Base-by-base conservation (phyloP, 257 asterid genomes). In the Salvia miltiorrhiza region DNA sequence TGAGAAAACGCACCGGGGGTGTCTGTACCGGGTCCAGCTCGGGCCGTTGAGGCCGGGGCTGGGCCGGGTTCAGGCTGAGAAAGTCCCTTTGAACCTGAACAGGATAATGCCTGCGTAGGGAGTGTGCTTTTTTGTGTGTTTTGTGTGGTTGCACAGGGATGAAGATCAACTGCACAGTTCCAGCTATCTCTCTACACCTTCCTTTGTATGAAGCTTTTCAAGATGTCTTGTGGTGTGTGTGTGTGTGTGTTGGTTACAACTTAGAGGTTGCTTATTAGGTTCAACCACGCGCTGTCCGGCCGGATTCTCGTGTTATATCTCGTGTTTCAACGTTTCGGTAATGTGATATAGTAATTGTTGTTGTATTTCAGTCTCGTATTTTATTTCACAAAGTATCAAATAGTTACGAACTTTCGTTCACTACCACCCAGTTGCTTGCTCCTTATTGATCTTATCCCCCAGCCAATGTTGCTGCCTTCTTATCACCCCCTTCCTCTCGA, bases 21-120 rank as follows among this genome's bases (percentile, higher is more conserved):
- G 98, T 53, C 96, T 86, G 96, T 2, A 74, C 79, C 86, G 56
- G 91, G 82, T 77, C 80, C 76, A 58, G 74, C 35, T 26, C 72
- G 45, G 79, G 83, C 71, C 73, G 4, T 41, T 9, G 7, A 4
- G 65, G 87, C 85, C 77, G 45, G 72, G 59, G 69, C 77, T 32
- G 33, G 72, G 71, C 81, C 88, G 13, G 4, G 83, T 72, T 67
- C 89, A 70, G 96, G 90, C 98, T 92, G 96, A 92, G 96, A 92
- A 80, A 92, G 94, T 86, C 95, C 96, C 98, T 89, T 89, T 77
- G 96, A 76, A 92, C 96, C 96, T 92, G 95, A 91, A 81, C 95
- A 81, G 97, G 97, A 79, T 90, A 84, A 92, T 89, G 67, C 96
- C 96, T 92, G 98, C 98, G 95, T 83, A 89, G 95, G 98, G 96